Conservation (phyloP, 2,329 filamentous ascomycete species). For the Diplocarpon rosae region DNA sequence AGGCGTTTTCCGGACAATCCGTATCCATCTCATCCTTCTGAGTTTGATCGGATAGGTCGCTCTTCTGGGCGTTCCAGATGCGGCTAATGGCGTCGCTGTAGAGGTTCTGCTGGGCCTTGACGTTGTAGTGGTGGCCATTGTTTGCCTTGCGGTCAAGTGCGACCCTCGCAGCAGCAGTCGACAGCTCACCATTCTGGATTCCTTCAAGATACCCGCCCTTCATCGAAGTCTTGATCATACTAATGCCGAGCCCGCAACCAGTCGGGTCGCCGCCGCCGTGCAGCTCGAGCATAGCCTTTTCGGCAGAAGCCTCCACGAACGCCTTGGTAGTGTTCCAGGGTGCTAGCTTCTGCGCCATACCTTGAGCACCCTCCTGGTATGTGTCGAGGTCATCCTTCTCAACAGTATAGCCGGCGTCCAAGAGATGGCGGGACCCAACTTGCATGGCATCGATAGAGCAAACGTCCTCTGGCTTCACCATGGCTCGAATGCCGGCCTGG, state of each 20-base stretch:
- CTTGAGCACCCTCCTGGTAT: conserved; percentile 40
- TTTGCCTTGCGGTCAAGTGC: conserved; percentile 84
- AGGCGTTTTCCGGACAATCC: conserved; percentile 42
- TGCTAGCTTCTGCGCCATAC: conserved; percentile 77
- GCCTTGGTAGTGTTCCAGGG: conserved; percentile 97
- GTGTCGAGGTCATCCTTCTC: conserved; percentile 45
- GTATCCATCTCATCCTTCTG: conserved; percentile 53
- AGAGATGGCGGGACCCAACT: conserved; percentile 79
- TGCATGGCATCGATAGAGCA: conserved; percentile 95
- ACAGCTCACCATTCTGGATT: conserved; percentile 49
- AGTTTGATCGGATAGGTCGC: conserved; percentile 60
- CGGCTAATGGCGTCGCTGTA: conserved; percentile 86
- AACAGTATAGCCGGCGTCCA: conserved; percentile 77
- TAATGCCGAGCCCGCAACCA: conserved; percentile 85
- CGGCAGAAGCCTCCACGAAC: conserved; percentile 84
- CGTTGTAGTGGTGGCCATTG: conserved; percentile 93
- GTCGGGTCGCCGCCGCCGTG: conserved; percentile 94
- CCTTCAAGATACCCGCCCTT: conserved; percentile 90
- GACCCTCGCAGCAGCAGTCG: conserved; percentile 44
- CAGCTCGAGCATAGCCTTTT: conserved; percentile 92
- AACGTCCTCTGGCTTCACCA: conserved; percentile 93
- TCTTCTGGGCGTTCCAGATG: conserved; percentile 85
- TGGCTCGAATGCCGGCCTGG: conserved; percentile 66
- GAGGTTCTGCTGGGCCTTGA: conserved; percentile 82
- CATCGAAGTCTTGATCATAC: conserved; percentile 97